Conservation (phyloP, 345 rosid species). For the Salix exigua region DNA sequence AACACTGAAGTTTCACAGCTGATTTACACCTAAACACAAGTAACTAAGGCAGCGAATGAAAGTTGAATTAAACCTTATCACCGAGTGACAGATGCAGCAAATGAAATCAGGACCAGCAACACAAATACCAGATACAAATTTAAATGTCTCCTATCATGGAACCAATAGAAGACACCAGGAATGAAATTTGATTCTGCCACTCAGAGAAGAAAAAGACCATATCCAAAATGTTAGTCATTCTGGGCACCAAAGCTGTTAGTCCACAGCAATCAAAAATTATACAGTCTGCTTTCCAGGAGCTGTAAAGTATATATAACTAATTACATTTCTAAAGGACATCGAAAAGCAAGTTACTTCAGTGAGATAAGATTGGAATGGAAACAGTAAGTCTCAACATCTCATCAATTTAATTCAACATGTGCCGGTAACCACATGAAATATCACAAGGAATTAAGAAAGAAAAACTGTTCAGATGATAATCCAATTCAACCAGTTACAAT, state of each 20-base stretch:
- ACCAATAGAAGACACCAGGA: background rate
- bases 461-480: background rate
- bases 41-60: background rate
- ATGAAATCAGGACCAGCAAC: conserved; percentile 3
- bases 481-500: background rate
- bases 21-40: conserved; percentile 13
- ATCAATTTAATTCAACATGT: background rate
- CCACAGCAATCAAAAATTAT: background rate
- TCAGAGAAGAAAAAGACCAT: background rate
- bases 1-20: conserved; percentile 16
- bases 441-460: background rate
- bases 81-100: background rate
- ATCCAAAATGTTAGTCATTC: background rate
- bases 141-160: background rate
- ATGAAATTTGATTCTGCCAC: background rate
- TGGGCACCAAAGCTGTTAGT: background rate
- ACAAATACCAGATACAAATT: background rate
- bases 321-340: background rate
- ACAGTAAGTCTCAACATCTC: background rate
- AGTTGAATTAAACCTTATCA: conserved; percentile 11
- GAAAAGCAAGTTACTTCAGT: too few relatives aligned
- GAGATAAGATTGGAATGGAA: too few relatives aligned
- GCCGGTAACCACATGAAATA: background rate
- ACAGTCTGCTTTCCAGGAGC: background rate
- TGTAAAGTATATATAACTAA: background rate